Base-by-base conservation (phyloP, 306 rosid species). In the Benincasa hispida region DNA sequence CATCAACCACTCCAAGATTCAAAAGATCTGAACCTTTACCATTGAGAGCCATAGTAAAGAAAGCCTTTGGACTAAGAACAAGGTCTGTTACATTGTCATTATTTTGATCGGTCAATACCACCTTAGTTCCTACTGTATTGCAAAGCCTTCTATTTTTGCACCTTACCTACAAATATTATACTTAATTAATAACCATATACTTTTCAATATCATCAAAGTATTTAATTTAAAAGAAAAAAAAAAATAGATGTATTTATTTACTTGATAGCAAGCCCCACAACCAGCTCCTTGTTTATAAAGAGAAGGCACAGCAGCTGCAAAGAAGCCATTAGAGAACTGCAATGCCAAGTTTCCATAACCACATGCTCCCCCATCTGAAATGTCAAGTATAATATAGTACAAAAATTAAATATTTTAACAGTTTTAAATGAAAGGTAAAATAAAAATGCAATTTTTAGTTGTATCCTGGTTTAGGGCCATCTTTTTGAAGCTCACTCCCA, bases 31-130 rank as follows among this genome's bases (percentile, higher is more conserved):
- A 66, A 34, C 65, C 86, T 85, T 12, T 74, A 1, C 84, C 95
- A 76, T 84, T 84, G 4, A 57, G 84, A 82, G 97, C 96, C 96
- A 93, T 82, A 75, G 85, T 86, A 13, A 6, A 37, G 82, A 91
- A 91, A 48, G 97, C 97, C 79, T 83, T 90, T 76, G 83, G 82
- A 78, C 91, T 88, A 18, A 93, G 80, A 13, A 91, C 97, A 81
- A 93, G 92, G 13, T 88, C 97, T 28, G 92, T 90, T 61, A 10
- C 57, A 34, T 70, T 70, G 22, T 70, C 39, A 2, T 24, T 42
- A 14, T 70, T 70, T 70, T 70, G 56, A 70, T 70, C 76, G 0
- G 76, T 70, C 8, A 70, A 15, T 2, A 48, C 39, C 3, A 70
- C 37, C 17, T 70, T 42, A 2, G 76, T 70, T 19, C 76, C 76